Conservation (phyloP, 306 rosid genomes). For the Mimosa pudica region DNA sequence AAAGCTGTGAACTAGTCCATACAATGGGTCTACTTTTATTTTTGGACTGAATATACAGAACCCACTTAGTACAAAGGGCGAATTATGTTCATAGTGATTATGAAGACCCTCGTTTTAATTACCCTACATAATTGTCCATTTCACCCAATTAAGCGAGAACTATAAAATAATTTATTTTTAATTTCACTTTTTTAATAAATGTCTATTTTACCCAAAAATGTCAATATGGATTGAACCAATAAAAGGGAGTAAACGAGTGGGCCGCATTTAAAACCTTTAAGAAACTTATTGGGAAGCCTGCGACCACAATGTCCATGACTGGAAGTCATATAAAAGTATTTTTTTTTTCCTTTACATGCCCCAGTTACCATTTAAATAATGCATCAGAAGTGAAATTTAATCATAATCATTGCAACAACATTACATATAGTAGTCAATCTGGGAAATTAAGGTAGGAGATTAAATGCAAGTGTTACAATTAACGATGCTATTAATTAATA, state of each 20-base stretch:
- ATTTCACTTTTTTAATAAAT: background rate
- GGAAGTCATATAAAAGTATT: background rate
- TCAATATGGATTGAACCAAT: background rate
- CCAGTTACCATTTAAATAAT: background rate
- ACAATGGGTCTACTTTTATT: too few relatives aligned
- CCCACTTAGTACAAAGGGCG: too few relatives aligned
- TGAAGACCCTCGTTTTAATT: too few relatives aligned
- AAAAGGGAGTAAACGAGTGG: background rate
- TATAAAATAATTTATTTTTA: background rate
- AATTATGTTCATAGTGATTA: too few relatives aligned
- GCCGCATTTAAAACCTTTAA: background rate
- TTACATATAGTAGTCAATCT: conserved; percentile 21
- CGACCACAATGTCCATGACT: background rate
- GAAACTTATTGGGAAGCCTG: background rate
- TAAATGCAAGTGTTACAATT: background rate
- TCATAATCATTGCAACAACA: background rate
- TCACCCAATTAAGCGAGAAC: background rate
- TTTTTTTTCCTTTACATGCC: background rate
- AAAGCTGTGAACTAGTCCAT: too few relatives aligned
- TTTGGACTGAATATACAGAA: too few relatives aligned
- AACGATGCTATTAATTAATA: too few relatives aligned
- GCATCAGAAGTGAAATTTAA: background rate
- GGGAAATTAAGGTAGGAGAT: too few relatives aligned
- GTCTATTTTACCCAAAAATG: background rate
- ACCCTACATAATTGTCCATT: background rate